phyloP scores from a whole-genome alignment of 2,329 filamentous ascomycete species.

The Fonsecaea pugnacius region DNA sequence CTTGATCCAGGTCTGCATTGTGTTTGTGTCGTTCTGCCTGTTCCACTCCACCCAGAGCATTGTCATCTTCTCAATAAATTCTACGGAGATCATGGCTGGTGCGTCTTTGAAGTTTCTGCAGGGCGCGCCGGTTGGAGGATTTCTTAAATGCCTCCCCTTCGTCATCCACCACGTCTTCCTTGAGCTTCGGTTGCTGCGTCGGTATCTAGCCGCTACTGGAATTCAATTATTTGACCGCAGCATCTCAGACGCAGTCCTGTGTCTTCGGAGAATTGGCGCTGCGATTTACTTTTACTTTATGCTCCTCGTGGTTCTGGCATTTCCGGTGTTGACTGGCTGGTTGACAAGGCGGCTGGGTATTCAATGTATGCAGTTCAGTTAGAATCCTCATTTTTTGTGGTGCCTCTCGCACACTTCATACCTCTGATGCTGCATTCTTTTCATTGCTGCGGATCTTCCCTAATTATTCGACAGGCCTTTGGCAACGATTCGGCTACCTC shows the following conservation, averaged over 20 bases:
- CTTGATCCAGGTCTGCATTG: slow-evolving; percentile 1
- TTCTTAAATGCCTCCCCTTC: neutral
- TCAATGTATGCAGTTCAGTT: neutral
- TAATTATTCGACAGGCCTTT: neutral
- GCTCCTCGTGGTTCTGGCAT: neutral
- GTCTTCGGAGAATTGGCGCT: neutral
- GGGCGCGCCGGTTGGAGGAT: neutral
- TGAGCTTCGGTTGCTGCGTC: neutral
- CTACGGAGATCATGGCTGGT: neutral
- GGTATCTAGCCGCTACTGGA: neutral
- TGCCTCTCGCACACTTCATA: neutral
- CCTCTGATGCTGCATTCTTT: neutral
- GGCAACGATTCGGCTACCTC: neutral
- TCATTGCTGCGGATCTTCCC: neutral
- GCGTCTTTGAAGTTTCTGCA: neutral
- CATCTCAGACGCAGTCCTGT: neutral
- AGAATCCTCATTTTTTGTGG: too few relatives aligned
- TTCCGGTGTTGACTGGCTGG: neutral
- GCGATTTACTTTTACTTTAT: neutral
- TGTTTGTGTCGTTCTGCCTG: neutral
- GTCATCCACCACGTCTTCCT: neutral
- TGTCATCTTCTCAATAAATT: neutral
- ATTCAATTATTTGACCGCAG: neutral
- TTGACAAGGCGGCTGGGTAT: neutral
- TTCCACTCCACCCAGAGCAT: neutral